phyloP scores from a whole-genome alignment of 257 asterid species.

The Coffea eugenioides region DNA sequence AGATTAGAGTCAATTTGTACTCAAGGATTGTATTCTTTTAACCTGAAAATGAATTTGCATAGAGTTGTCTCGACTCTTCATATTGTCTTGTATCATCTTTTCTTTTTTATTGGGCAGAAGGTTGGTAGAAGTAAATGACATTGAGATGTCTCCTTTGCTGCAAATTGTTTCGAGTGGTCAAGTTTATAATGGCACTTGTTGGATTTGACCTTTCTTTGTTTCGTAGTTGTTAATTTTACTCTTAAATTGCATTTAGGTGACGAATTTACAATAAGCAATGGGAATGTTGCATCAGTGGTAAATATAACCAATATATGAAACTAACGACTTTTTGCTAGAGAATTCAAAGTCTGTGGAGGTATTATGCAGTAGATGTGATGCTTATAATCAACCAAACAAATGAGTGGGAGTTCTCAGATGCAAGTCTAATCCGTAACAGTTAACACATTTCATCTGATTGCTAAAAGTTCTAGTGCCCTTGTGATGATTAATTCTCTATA shows the following conservation, averaged over 20 bases:
- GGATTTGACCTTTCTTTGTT: too few relatives aligned
- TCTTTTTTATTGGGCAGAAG: too few relatives aligned
- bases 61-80: not conserved
- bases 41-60: slow-evolving; percentile 2
- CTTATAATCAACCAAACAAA: too few relatives aligned
- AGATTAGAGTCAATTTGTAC: slow-evolving; percentile 19
- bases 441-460: not conserved
- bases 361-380: not conserved
- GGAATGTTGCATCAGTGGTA: not conserved
- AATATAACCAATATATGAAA: not conserved
- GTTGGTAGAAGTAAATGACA: too few relatives aligned
- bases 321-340: not conserved
- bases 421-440: not conserved
- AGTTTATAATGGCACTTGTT: not conserved
- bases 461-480: not conserved
- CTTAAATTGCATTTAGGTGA: not conserved
- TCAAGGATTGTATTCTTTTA: slow-evolving; percentile 4
- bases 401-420: not conserved
- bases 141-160: too few relatives aligned
- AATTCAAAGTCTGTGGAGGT: not conserved
- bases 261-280: not conserved
- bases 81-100: too few relatives aligned
- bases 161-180: not conserved
- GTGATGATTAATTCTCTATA: not conserved
- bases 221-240: not conserved